A percentile compares a stretch with the other conserved stretches of the same genome.
Evolutionary conservation across 2,329 filamentous ascomycete species (phyloP).

Genomic region (Alternaria ventricosa): DNA sequence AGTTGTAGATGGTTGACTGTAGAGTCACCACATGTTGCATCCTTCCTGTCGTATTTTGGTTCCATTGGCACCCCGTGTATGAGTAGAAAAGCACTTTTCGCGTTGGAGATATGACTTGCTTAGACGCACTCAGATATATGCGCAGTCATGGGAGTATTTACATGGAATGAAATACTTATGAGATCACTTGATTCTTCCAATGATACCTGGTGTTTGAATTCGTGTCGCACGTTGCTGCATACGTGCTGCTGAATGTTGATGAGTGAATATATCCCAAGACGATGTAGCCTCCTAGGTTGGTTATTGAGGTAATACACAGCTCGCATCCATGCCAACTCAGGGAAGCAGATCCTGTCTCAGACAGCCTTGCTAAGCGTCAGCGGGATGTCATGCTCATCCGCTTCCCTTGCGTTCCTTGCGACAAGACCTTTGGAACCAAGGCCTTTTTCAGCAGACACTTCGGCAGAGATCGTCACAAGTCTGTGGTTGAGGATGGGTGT

Average conservation of each 20-base stretch:
- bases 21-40: slow-evolving; percentile 24
- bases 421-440: no score
- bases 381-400: no score
- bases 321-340: no score
- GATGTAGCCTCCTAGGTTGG: no score
- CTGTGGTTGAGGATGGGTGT: not conserved
- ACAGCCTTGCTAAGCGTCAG: no score
- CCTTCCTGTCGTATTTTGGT: slow-evolving; percentile 17
- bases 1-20: slow-evolving; percentile 50
- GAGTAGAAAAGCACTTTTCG: slow-evolving; percentile 31
- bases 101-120: slow-evolving; percentile 11
- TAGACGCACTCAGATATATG: slow-evolving; percentile 26
- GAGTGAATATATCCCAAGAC: no score
- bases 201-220: not conserved
- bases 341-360: no score
- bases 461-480: not conserved
- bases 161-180: slow-evolving; percentile 24
- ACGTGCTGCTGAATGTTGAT: no score
- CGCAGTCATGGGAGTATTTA: slow-evolving; percentile 19
- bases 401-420: no score
- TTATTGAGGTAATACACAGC: no score
- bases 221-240: not conserved
- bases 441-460: no score
- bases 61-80: slow-evolving; percentile 35
- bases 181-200: not conserved